Evolutionary conservation across 2,329 filamentous ascomycete species (phyloP).

Genomic region (Chalaropsis thielavioides): DNA sequence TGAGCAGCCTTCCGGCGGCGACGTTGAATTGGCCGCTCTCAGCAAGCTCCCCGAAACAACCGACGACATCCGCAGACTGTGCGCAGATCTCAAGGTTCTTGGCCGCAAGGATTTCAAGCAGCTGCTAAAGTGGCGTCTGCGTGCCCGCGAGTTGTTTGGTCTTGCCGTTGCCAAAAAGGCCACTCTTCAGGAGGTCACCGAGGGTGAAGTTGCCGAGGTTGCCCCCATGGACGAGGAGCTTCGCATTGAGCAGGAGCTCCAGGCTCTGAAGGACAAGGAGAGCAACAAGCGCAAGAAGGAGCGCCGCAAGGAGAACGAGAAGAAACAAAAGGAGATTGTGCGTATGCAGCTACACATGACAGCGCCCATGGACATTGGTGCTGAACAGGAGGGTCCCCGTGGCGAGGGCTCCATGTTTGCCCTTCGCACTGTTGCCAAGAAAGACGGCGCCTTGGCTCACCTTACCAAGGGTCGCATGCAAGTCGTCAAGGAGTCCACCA

Average conservation of each 20-base stretch:
- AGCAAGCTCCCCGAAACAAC: conserved; percentile 79
- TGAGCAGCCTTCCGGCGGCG: conserved; percentile 60
- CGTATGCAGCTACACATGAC: conserved; percentile 97
- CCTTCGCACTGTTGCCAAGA: conserved; percentile 67
- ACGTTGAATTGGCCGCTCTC: conserved; percentile 75
- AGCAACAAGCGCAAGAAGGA: conserved; percentile 66
- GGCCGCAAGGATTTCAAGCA: conserved; percentile 90
- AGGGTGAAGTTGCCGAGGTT: conserved; percentile 65
- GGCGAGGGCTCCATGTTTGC: conserved; percentile 78
- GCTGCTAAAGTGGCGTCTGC: conserved; percentile 76
- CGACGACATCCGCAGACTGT: conserved; percentile 63
- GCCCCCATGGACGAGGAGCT: conserved; percentile 92
- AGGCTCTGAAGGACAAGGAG: conserved; percentile 68
- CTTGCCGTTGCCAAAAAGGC: conserved; percentile 57
- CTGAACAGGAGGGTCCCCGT: conserved; percentile 67
- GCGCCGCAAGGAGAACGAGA: conserved; percentile 75
- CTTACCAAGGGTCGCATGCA: conserved; percentile 70
- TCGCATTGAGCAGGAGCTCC: conserved; percentile 73
- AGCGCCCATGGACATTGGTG: conserved; percentile 85
- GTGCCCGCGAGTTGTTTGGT: conserved; percentile 80
- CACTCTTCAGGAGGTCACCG: conserved; percentile 30
- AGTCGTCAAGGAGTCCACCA: conserved; percentile 38
- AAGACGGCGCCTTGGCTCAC: conserved; percentile 40
- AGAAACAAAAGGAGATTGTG: conserved; percentile 87
- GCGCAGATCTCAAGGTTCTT: conserved; percentile 72